These are phyloP conservation scores for Moelleriella libera DNA, from an alignment of 2,329 filamentous ascomycete genomes.

Conservation along the genomic window DNA sequence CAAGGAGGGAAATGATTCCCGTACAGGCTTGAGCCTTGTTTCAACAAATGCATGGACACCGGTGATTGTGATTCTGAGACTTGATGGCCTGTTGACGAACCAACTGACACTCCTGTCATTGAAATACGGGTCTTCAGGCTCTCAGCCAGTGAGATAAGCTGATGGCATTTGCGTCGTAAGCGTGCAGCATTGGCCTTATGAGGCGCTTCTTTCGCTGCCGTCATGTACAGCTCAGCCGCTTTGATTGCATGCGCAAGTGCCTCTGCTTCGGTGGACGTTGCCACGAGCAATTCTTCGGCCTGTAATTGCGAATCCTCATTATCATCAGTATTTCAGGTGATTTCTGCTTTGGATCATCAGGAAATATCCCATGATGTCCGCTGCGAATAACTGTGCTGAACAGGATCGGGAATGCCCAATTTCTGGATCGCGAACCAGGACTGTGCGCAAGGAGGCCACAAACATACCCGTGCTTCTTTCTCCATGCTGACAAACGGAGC, in stretches of 20 bases:
- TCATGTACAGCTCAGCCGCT: slow-evolving; percentile 72
- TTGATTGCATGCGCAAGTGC: slow-evolving; percentile 64
- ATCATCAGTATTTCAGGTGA: not conserved
- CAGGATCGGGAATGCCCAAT: no score
- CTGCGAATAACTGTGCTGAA: no score
- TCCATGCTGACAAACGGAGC: slow-evolving; percentile 13
- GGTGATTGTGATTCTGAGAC: not conserved
- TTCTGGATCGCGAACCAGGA: no score
- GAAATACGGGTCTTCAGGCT: slow-evolving; percentile 44
- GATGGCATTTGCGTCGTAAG: slow-evolving; percentile 54
- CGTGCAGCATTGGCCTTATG: slow-evolving; percentile 47
- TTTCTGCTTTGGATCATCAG: not conserved
- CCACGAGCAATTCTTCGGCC: slow-evolving; percentile 23
- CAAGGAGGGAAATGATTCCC: slow-evolving; percentile 77
- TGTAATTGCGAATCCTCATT: slow-evolving; percentile 5
- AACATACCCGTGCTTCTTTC: slow-evolving; percentile 21
- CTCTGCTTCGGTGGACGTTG: slow-evolving; percentile 26
- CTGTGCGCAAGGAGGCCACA: not conserved
- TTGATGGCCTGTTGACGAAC: not conserved
- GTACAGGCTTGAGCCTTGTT: slow-evolving; percentile 67
- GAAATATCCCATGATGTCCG: no score
- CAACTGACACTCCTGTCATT: not conserved
- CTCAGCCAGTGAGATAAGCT: slow-evolving; percentile 60
- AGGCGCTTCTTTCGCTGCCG: slow-evolving; percentile 49
- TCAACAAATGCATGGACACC: slow-evolving; percentile 36